Conservation (phyloP, 345 rosid species). For the Adansonia digitata region DNA sequence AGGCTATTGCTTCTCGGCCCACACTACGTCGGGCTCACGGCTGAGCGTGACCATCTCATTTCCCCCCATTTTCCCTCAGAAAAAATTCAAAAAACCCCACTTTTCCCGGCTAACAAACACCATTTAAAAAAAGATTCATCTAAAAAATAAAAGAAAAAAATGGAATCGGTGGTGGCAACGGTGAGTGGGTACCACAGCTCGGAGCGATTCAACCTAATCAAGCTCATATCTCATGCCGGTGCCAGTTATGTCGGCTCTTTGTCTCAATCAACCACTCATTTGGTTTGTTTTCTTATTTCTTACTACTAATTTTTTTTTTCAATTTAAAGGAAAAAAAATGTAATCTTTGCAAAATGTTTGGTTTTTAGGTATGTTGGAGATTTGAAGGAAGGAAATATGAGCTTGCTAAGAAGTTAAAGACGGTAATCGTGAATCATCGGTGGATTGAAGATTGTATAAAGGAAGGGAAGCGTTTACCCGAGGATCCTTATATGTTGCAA, state of each 20-base stretch:
- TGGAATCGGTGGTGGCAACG: conserved; percentile 87
- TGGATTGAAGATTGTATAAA: conserved; percentile 83
- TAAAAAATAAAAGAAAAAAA: conserved; percentile 25
- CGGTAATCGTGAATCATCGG: conserved; percentile 58
- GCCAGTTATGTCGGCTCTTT: conserved; percentile 76
- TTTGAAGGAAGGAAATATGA: conserved; percentile 68
- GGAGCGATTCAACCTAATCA: conserved; percentile 77
- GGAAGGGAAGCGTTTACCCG: conserved; percentile 56
- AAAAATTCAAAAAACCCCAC: not conserved
- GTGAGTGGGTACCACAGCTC: conserved; percentile 85
- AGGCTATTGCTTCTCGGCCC: not conserved
- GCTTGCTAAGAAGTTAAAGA: conserved; percentile 55
- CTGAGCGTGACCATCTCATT: not conserved
- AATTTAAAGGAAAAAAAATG: not conserved
- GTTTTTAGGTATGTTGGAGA: conserved; percentile 67
- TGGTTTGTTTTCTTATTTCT: conserved; percentile 37
- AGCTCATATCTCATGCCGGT: conserved; percentile 60
- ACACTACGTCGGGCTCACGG: not conserved
- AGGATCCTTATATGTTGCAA: conserved; percentile 48
- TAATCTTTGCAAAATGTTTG: not conserved
- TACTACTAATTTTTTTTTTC: not conserved
- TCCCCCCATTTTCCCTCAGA: not conserved
- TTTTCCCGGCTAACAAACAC: not conserved
- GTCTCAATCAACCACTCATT: conserved; percentile 68
- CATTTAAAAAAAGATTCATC: not conserved